Conservation (phyloP, 1,284 basidiomycete genomes). For the Heterobasidion parviporum region DNA sequence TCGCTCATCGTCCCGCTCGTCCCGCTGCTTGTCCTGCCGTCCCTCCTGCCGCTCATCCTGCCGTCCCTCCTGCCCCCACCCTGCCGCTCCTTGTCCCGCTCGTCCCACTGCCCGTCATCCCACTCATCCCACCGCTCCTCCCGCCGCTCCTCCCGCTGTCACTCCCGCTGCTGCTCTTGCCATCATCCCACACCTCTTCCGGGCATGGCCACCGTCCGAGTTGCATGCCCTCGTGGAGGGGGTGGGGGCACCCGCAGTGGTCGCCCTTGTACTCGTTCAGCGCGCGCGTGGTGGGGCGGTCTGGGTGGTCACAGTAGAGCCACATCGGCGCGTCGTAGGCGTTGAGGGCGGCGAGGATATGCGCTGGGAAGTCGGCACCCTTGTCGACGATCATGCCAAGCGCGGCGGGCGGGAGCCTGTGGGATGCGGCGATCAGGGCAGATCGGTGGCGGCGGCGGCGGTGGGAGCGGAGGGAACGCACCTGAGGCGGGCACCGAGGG, state of each 20-base stretch:
- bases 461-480: slow-evolving; percentile 19
- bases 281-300: slow-evolving; percentile 60
- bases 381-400: slow-evolving; percentile 82
- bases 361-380: slow-evolving; percentile 69
- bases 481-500: slow-evolving; percentile 79
- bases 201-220: too few relatives aligned
- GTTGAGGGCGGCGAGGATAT: slow-evolving; percentile 50
- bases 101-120: too few relatives aligned
- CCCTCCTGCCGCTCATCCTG: too few relatives aligned
- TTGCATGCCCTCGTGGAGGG: too few relatives aligned
- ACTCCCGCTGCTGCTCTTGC: too few relatives aligned
- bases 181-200: too few relatives aligned
- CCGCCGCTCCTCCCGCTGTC: too few relatives aligned
- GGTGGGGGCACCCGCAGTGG: slow-evolving; percentile 60
- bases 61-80: too few relatives aligned
- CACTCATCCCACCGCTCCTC: too few relatives aligned
- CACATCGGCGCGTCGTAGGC: slow-evolving; percentile 74
- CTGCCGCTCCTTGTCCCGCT: too few relatives aligned
- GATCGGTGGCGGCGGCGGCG: not conserved
- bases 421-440: not conserved
- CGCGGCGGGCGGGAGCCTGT: slow-evolving; percentile 52
- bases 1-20: too few relatives aligned
- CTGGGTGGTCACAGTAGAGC: slow-evolving; percentile 58
- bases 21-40: too few relatives aligned
- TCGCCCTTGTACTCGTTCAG: slow-evolving; percentile 76